These are phyloP conservation scores for Rehmannia glutinosa DNA, from an alignment of 257 asterid species.

Conservation along the genomic window DNA sequence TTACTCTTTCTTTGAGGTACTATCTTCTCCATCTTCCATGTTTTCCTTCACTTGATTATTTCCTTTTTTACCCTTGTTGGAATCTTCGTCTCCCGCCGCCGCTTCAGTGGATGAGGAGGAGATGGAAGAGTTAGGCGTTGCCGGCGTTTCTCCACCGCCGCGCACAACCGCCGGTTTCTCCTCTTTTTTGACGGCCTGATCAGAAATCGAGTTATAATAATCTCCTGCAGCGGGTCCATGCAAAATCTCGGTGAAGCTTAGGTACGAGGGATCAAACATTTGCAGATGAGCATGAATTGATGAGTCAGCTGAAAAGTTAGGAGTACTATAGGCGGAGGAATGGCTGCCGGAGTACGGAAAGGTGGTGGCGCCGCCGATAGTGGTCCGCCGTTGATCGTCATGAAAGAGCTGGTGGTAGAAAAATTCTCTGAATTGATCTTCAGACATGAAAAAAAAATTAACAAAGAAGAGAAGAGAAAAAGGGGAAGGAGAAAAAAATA, in stretches of 20 bases:
- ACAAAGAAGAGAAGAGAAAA: not conserved
- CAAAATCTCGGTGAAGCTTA: constrained; percentile 41
- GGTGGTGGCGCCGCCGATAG: not conserved
- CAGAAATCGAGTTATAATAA: constrained; percentile 15
- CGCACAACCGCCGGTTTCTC: constrained; percentile 12
- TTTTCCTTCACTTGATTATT: constrained; percentile 11
- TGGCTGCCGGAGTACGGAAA: constrained; percentile 21
- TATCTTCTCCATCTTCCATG: constrained; percentile 32
- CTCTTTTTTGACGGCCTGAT: constrained; percentile 26
- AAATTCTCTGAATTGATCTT: constrained; percentile 28
- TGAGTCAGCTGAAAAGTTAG: not conserved
- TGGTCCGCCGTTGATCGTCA: constrained; percentile 16
- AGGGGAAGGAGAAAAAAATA: not conserved
- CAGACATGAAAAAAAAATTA: constrained; percentile 22
- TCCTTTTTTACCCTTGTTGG: constrained; percentile 34
- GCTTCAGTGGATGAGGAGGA: constrained; percentile 56
- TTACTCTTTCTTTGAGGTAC: constrained; percentile 57
- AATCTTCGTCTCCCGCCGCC: constrained; percentile 29
- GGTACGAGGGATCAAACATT: constrained; percentile 33
- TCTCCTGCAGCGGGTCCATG: constrained; percentile 38
- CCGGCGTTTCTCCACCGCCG: constrained; percentile 37
- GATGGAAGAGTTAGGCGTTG: constrained; percentile 52
- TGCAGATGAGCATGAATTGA: constrained; percentile 15
- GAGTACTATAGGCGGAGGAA: not conserved
- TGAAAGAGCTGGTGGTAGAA: constrained; percentile 24